Evolutionary conservation across 331 rosid genomes (phyloP).

Genomic region (Pyrus hybrid): DNA sequence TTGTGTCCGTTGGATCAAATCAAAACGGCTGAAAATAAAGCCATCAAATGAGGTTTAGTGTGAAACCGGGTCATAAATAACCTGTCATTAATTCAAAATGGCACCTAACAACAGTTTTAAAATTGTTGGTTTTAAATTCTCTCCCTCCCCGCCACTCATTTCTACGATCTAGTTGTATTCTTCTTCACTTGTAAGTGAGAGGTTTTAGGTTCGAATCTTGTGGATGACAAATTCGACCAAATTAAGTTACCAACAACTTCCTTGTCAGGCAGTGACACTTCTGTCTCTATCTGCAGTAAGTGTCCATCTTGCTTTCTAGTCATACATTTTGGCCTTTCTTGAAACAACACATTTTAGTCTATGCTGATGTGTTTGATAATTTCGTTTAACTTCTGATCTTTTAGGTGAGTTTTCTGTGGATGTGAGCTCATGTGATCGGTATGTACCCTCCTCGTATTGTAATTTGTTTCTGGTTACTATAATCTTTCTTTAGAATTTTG

Average conservation of each 20-base stretch:
- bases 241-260: constrained; percentile 57
- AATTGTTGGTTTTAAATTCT: too few relatives aligned
- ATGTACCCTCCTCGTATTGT: constrained; percentile 4
- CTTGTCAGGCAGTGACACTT: constrained; percentile 60
- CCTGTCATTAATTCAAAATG: too few relatives aligned
- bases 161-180: too few relatives aligned
- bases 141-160: too few relatives aligned
- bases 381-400: constrained; percentile 24
- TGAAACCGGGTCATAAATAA: too few relatives aligned
- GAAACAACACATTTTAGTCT: background rate
- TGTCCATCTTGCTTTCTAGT: constrained; percentile 7
- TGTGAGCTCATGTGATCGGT: constrained; percentile 52
- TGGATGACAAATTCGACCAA: too few relatives aligned
- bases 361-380: constrained; percentile 1
- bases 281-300: constrained; percentile 62
- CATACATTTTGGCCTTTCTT: constrained; percentile 4
- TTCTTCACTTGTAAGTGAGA: too few relatives aligned
- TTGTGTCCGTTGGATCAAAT: too few relatives aligned
- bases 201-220: too few relatives aligned
- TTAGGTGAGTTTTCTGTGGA: constrained; percentile 80
- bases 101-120: too few relatives aligned
- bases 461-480: constrained; percentile 3
- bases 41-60: too few relatives aligned
- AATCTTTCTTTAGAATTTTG: constrained; percentile 9
- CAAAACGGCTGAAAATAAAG: too few relatives aligned